Evolutionary conservation across 2,329 filamentous ascomycete genomes (phyloP), one percentile per base, ranked within the genome.

Genomic region (Penicillium sp.): DNA sequence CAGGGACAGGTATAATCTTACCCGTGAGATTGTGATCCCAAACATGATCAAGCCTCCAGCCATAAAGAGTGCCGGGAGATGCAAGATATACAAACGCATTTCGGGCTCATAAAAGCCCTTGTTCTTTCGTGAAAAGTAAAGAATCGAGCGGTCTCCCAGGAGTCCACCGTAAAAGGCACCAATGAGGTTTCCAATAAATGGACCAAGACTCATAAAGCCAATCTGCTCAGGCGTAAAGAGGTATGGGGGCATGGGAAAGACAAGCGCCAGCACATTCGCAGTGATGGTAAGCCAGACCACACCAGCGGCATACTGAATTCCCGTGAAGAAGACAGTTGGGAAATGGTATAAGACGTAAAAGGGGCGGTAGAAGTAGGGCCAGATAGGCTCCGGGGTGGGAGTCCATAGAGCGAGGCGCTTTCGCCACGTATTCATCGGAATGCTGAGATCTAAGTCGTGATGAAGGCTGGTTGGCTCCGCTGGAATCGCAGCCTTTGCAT

Each of bases 81-180:
- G 69, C 17, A 71, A 60, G 22, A 70, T 73, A 42, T 73, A 78
- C 5, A 82, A 70, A 2, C 80, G 74, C 75, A 82, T 82, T 66
- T 83, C 81, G 1, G 81, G 78, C 66, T 83, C 81, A 53, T 80
- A 80, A 60, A 80, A 77, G 41, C 80, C 80, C 35, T 73, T 72
- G 62, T 82, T 81, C 15, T 74, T 70, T 25, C 75, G 75, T 2
- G 81, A 77, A 52, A 81, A 73, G 38, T 68, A 70, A n/a, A 78
- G 58, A 47, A 80, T 76, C 0, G 71, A 71, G 68, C 71, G 72
- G 49, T 82, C 79, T 0, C 73, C 71, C 1, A 81, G 53, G 0
- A 72, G 69, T 0, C 79, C 79, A 1, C 76, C 78, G 50, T 78
- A 78, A 0, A 80, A 28, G 0, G 69, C 68, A 0, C 78, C 79